phyloP scores from a whole-genome alignment of 1,139 yeast species.

The Kluyveromyces sp. region DNA sequence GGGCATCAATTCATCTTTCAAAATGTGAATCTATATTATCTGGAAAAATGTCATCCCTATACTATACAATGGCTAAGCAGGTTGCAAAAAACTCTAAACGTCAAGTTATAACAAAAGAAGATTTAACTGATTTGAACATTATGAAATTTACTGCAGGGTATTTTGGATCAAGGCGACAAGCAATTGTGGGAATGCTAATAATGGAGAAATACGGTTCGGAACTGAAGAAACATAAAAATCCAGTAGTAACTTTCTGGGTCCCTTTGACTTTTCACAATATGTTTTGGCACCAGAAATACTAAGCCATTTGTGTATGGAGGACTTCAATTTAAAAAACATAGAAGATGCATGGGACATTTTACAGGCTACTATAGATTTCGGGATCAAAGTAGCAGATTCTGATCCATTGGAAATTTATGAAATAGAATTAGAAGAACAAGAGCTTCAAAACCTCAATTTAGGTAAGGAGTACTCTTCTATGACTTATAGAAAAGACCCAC shows the following conservation, averaged over 20 bases:
- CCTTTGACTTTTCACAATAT: constrained; percentile 45
- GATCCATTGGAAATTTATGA: constrained; percentile 27
- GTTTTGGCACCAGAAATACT: constrained; percentile 61
- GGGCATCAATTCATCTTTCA: constrained; percentile 30
- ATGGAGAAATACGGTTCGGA: constrained; percentile 27
- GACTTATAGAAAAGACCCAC: constrained; percentile 4
- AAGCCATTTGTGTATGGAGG: constrained; percentile 43
- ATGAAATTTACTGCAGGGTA: constrained; percentile 49
- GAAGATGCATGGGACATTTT: constrained; percentile 41
- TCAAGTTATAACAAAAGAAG: constrained; percentile 41
- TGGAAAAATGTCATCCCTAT: constrained; percentile 40
- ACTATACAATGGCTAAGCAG: constrained; percentile 41
- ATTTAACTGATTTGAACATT: constrained; percentile 43
- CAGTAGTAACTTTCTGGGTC: constrained; percentile 54
- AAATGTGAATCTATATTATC: constrained; percentile 38
- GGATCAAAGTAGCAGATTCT: constrained; percentile 29
- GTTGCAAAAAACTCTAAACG: constrained; percentile 35
- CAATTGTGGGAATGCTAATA: constrained; percentile 39
- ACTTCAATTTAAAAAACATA: constrained; percentile 32
- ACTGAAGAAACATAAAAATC: constrained; percentile 32
- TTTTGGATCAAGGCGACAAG: constrained; percentile 52
- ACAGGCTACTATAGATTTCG: constrained; percentile 48
- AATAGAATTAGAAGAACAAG: constrained; percentile 7
- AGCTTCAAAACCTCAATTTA: constrained; percentile 2
- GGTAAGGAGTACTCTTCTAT: constrained; percentile 1